Conservation (phyloP, 2,329 filamentous ascomycete species). For the Ophiocordyceps sinensis region DNA sequence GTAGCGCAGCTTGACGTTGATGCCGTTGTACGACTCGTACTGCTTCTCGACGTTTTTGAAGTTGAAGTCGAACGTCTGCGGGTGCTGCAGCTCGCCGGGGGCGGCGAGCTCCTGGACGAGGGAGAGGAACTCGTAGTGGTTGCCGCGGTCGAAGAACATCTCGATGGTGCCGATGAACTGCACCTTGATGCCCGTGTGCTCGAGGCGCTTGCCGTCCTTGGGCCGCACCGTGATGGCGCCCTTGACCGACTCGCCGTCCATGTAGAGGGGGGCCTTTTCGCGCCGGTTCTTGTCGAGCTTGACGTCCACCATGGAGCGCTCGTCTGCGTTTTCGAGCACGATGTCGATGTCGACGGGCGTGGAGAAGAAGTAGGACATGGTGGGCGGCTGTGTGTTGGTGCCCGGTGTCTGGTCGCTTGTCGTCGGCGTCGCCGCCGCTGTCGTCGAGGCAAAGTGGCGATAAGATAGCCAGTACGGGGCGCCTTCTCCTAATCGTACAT, state of each 20-base stretch:
- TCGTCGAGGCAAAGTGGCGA: no score
- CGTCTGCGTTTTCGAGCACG: slow-evolving; percentile 88
- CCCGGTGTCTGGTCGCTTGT: no score
- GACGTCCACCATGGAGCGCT: slow-evolving; percentile 89
- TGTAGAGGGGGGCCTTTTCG: slow-evolving; percentile 92
- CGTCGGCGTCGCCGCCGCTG: no score
- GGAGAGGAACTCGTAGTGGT: slow-evolving; percentile 97
- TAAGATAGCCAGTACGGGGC: no score
- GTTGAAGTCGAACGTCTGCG: slow-evolving; percentile 97
- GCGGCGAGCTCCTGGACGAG: slow-evolving; percentile 93
- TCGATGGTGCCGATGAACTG: slow-evolving; percentile 99
- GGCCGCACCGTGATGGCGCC: slow-evolving; percentile 87
- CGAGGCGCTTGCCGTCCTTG: slow-evolving; percentile 94
- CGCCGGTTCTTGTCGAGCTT: slow-evolving; percentile 97
- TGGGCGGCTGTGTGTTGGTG: slow-evolving; percentile 6
- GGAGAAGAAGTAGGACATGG: slow-evolving; percentile 96
- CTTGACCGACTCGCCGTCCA: slow-evolving; percentile 97
- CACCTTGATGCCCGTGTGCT: slow-evolving; percentile 98
- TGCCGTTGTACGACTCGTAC: slow-evolving; percentile 99
- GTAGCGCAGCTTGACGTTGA: slow-evolving; percentile 98
- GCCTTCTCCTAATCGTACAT: no score
- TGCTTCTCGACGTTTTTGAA: slow-evolving; percentile 99
- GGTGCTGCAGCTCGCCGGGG: slow-evolving; percentile 94
- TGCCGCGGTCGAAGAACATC: slow-evolving; percentile 99
- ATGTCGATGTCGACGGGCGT: slow-evolving; percentile 98